Evolutionary conservation across 176 grass and related monocot species (phyloP).

Genomic region (Panicum miliaceum): DNA sequence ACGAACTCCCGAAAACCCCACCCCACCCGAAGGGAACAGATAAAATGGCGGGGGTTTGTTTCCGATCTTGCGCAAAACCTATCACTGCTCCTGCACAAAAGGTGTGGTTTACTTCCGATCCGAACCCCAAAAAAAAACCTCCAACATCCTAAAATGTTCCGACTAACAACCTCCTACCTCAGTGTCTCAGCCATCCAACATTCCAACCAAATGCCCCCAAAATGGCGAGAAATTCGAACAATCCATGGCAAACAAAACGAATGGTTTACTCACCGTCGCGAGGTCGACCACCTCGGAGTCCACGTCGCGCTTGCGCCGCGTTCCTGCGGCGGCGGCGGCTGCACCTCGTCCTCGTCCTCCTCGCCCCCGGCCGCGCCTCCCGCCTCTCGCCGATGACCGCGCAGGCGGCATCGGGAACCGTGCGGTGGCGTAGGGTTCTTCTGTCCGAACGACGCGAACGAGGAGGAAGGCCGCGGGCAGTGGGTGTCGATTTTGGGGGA

Average conservation of each 20-base stretch:
- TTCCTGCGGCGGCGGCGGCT: neutral
- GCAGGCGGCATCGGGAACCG: slow-evolving; percentile 5
- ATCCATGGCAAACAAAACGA: neutral
- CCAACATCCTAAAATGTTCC: neutral
- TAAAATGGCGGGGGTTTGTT: neutral
- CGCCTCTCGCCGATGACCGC: slow-evolving; percentile 30
- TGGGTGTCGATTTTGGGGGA: neutral
- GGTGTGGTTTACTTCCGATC: neutral
- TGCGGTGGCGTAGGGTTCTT: neutral
- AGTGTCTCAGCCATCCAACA: too few species aligned
- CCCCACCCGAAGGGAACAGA: too few species aligned
- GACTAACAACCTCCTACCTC: too few species aligned
- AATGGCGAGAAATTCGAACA: neutral
- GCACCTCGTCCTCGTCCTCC: slow-evolving; percentile 9
- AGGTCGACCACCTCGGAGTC: neutral
- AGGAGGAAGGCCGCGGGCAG: neutral
- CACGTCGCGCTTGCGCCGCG: neutral
- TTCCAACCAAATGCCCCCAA: neutral
- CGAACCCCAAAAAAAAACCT: neutral
- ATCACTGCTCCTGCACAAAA: neutral
- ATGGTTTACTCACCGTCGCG: slow-evolving; percentile 32
- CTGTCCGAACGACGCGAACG: neutral
- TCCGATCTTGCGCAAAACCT: neutral
- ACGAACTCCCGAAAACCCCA: too few species aligned
- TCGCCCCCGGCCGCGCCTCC: slow-evolving; percentile 18